Evolutionary conservation across 495 filamentous ascomycete species (phyloP).

Genomic region (Darksidea phi): DNA sequence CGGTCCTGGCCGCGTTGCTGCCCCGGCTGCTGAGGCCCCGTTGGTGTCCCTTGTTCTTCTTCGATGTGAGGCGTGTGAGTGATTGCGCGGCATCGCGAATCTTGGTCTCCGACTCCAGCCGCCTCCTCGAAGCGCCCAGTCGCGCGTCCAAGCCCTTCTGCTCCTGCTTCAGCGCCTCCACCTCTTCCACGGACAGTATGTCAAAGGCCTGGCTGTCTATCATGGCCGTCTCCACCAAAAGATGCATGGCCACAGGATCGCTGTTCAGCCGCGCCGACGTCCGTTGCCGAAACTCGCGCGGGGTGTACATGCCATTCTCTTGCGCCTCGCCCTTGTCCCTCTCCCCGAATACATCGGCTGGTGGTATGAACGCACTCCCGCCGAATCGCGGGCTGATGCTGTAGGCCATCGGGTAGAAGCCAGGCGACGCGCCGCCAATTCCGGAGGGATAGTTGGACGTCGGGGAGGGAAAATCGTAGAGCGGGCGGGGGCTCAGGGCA

Average conservation of each 20-base stretch:
- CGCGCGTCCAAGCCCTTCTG: constrained; percentile 63
- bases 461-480: constrained; percentile 35
- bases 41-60: constrained; percentile 49
- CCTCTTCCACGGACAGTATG: constrained; percentile 83
- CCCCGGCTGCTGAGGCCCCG: constrained; percentile 56
- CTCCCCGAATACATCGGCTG: constrained; percentile 32
- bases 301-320: constrained; percentile 3
- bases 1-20: constrained; percentile 33
- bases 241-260: constrained; percentile 70
- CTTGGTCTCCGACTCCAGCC: constrained; percentile 87
- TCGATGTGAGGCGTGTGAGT: constrained; percentile 72
- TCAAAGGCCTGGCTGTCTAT: constrained; percentile 80
- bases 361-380: constrained; percentile 33
- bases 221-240: constrained; percentile 90
- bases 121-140: constrained; percentile 76
- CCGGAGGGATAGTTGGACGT: constrained; percentile 36
- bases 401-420: constrained; percentile 25
- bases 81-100: constrained; percentile 89
- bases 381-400: constrained; percentile 25
- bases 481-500: constrained; percentile 26
- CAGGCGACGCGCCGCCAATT: constrained; percentile 27
- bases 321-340: constrained; percentile 17
- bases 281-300: constrained; percentile 20
- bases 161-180: constrained; percentile 88
- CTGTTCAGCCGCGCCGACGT: constrained; percentile 24